phyloP scores from a whole-genome alignment of 163 green algal genomes.

The Scenedesmus sp. region DNA sequence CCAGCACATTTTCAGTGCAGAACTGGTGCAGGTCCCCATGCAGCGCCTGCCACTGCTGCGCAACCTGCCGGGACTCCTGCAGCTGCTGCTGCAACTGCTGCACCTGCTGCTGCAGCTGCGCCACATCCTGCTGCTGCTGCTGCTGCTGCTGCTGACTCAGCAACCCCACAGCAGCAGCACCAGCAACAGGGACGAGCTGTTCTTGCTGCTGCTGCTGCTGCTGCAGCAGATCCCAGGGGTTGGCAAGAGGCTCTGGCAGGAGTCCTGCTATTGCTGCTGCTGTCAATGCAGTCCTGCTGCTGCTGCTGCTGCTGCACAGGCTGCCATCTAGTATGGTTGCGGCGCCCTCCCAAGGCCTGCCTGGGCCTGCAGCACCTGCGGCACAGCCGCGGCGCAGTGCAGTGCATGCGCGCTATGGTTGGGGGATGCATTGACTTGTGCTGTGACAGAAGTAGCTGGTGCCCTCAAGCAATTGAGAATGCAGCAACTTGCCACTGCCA shows the following conservation, averaged over 20 bases:
- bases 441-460: too few species aligned
- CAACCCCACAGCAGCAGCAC: background rate
- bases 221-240: background rate
- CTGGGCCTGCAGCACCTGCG: background rate
- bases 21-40: slow-evolving; percentile 51
- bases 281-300: background rate
- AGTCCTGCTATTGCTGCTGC: background rate
- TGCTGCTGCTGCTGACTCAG: background rate
- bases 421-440: too few species aligned
- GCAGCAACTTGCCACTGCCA: too few species aligned
- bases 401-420: too few species aligned
- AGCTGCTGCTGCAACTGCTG: slow-evolving; percentile 50
- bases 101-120: slow-evolving; percentile 24
- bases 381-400: too few species aligned
- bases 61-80: slow-evolving; percentile 17
- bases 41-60: slow-evolving; percentile 47
- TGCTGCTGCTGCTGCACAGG: background rate
- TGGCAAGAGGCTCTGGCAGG: background rate
- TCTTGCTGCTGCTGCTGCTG: background rate
- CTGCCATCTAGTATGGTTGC: slow-evolving; percentile 24
- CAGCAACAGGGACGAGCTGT: background rate
- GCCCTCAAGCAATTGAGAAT: too few species aligned
- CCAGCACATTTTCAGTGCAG: slow-evolving; percentile 43
- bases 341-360: slow-evolving; percentile 45
- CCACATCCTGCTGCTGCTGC: slow-evolving; percentile 12